phyloP scores from a whole-genome alignment of 495 filamentous ascomycete genomes.

The Daldinia caldariorum region DNA sequence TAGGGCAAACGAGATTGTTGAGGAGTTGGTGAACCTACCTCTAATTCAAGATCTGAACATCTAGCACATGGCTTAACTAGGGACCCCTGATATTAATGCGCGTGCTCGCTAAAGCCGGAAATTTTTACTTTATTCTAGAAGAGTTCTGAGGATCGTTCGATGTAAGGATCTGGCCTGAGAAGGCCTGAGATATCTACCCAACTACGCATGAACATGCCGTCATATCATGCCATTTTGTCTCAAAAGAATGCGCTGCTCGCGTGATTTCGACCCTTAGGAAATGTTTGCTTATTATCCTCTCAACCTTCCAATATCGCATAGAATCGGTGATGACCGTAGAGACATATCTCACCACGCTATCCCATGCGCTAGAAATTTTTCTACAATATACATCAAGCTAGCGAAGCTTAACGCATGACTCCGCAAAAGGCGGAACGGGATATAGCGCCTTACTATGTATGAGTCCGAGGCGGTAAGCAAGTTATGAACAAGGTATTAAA shows the following conservation, averaged over 20 bases:
- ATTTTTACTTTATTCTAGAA: slow-evolving; percentile 35
- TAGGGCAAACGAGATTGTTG: background rate
- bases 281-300: background rate
- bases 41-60: slow-evolving; percentile 30
- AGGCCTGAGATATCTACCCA: slow-evolving; percentile 26
- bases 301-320: background rate
- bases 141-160: slow-evolving; percentile 32
- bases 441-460: slow-evolving; percentile 9
- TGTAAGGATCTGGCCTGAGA: slow-evolving; percentile 26
- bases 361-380: slow-evolving; percentile 25
- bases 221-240: slow-evolving; percentile 40
- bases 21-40: background rate
- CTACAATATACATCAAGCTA: slow-evolving; percentile 21
- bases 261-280: slow-evolving; percentile 16
- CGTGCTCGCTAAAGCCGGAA: slow-evolving; percentile 27
- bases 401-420: slow-evolving; percentile 19
- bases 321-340: slow-evolving; percentile 29
- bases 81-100: slow-evolving; percentile 22
- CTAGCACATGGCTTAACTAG: slow-evolving; percentile 23
- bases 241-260: slow-evolving; percentile 13
- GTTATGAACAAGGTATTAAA: slow-evolving; percentile 28
- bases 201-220: slow-evolving; percentile 37
- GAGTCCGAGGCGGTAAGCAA: slow-evolving; percentile 28
- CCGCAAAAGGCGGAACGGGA: slow-evolving; percentile 20
- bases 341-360: slow-evolving; percentile 15